phyloP scores from a whole-genome alignment of 2,329 filamentous ascomycete genomes.

The Penicillium sp. region DNA sequence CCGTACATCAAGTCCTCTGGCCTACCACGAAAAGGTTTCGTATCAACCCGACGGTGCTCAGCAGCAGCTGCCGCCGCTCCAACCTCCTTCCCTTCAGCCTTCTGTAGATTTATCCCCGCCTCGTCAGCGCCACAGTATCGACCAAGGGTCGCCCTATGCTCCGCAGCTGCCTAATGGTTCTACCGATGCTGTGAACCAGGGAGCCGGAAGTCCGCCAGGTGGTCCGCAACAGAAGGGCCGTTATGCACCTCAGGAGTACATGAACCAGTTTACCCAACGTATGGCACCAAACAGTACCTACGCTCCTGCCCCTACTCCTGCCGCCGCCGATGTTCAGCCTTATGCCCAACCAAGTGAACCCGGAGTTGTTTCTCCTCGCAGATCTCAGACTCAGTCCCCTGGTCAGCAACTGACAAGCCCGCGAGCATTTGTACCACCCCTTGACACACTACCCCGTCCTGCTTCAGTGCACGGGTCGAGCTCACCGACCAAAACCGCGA shows the following conservation, averaged over 20 bases:
- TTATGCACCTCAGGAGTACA: conserved; percentile 35
- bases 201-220: conserved; percentile 7
- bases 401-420: conserved; percentile 54
- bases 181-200: conserved; percentile 1
- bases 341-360: conserved; percentile 25
- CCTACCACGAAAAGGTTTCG: conserved; percentile 48
- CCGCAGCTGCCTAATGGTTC: conserved; percentile 9
- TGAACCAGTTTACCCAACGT: conserved; percentile 34
- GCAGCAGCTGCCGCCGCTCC: conserved; percentile 6
- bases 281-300: conserved; percentile 21
- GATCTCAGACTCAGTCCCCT: conserved; percentile 62
- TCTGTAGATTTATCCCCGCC: conserved; percentile 25
- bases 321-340: conserved; percentile 16
- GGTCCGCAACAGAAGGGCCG: conserved; percentile 27
- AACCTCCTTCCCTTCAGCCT: conserved; percentile 25
- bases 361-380: conserved; percentile 43
- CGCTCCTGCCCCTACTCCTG: conserved; percentile 18
- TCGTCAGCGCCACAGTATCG: conserved; percentile 21
- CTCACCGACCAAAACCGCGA: conserved; percentile 40
- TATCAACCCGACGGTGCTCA: conserved; percentile 30
- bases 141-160: conserved; percentile 18
- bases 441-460: conserved; percentile 53
- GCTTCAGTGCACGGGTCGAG: conserved; percentile 55
- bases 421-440: conserved; percentile 41
- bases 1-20: conserved; percentile 65